Conservation (phyloP, 345 rosid genomes). For the Clausena lansium region DNA sequence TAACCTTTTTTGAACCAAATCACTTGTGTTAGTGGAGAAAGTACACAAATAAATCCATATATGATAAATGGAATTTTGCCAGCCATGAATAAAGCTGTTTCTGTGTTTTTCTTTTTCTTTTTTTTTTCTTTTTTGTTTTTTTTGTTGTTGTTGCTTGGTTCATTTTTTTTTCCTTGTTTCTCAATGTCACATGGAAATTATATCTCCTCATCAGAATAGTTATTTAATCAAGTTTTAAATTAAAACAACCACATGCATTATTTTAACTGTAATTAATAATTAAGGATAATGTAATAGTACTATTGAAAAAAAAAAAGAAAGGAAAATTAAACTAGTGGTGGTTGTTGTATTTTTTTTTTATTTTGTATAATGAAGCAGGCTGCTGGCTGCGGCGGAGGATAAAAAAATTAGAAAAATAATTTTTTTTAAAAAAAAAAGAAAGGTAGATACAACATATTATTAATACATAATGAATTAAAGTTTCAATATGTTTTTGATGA, state of each 20-base stretch:
- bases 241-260: neutral
- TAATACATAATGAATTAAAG: no score
- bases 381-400: neutral
- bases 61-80: slow-evolving; percentile 9
- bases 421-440: no score
- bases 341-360: neutral
- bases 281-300: neutral
- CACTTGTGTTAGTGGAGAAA: neutral
- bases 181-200: neutral
- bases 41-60: neutral
- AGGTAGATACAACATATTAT: no score
- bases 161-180: neutral
- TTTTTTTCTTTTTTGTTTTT: no score
- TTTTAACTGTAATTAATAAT: neutral
- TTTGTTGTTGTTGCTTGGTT: no score
- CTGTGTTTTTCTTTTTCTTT: no score
- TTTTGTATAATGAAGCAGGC: neutral
- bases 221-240: neutral
- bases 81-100: slow-evolving; percentile 12
- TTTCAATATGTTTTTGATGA: no score
- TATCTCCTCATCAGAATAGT: neutral
- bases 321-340: neutral
- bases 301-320: neutral
- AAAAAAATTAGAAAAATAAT: neutral
- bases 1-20: neutral